Base-by-base conservation (phyloP, 2,329 filamentous ascomycete species). In the Fusarium sp. region DNA sequence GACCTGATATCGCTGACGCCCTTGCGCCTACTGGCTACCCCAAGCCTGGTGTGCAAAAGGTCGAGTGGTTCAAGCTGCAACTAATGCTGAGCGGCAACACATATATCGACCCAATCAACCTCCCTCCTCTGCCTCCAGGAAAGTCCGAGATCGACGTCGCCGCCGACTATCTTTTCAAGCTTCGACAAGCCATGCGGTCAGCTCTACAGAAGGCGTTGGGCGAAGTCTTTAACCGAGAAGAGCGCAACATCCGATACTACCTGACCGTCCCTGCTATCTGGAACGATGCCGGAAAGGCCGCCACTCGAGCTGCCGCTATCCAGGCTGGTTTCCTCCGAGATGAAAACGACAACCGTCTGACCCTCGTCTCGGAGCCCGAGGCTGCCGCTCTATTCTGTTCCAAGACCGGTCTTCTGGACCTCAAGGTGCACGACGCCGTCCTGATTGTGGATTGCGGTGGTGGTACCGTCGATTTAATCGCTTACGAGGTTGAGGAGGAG, bases 11-110 rank as follows among this genome's bases (percentile, higher is more conserved):
- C 72, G 92, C 95, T 60, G 94, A 98, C 79, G 95, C 95, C 65
- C 86, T 98, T 66, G 94, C 95, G 49, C 95, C 95, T 28, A 98
- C 95, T 36, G 95, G 95, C 64, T 98, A 98, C 77, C 95, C 95
- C 69, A 98, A 98, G 82, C 92, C 92, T 31, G 94, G 94, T 65
- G 94, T 99, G 69, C 95, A 98, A 79, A 98, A 98, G 81, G 94
- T 98, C 24, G 95, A 98, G 81, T 99, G 95, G 95, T 98, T 99
- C 86, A 98, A 98, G 83, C 86, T 99, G 69, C 95, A 99, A 81
- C 88, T 99, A 54, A 98, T 98, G 95, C 85, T 97, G 63, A 97
- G 93, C 58, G 95, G 95, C 64, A 98, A 98, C 83, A 98, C 95
- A 40, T 98, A 98, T 78, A 98, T 98, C 75, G 95, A 98, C 77